A percentile compares a stretch with the other conserved stretches of the same genome.
phyloP scores from a whole-genome alignment of 1,284 basidiomycete genomes.

The Irpex sp. region DNA sequence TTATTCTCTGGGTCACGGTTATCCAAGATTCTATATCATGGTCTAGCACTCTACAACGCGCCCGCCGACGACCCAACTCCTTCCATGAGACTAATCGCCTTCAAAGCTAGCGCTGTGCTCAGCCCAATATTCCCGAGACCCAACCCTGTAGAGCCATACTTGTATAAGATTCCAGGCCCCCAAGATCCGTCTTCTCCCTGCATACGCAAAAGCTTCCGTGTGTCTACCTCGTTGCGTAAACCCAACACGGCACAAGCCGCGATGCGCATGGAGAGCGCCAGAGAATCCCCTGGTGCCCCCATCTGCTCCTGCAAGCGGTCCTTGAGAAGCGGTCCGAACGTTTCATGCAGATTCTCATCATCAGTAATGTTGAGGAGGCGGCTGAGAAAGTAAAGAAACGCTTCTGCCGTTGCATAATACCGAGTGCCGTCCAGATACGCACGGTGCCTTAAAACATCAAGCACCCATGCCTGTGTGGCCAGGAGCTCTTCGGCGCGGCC shows the following conservation, averaged over 20 bases:
- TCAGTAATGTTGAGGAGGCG: slow-evolving; percentile 49
- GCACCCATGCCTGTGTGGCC: slow-evolving; percentile 59
- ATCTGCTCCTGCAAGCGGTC: slow-evolving; percentile 58
- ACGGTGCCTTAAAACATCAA: slow-evolving; percentile 54
- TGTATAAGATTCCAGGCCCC: slow-evolving; percentile 58
- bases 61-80: neutral
- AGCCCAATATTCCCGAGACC: slow-evolving; percentile 54
- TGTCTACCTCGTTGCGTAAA: slow-evolving; percentile 49
- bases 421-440: slow-evolving; percentile 65
- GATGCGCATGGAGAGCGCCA: slow-evolving; percentile 56
- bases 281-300: slow-evolving; percentile 55
- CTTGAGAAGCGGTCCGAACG: slow-evolving; percentile 47
- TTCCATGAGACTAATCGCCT: neutral
- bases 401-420: slow-evolving; percentile 63
- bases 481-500: slow-evolving; percentile 55
- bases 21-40: no score
- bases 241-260: slow-evolving; percentile 49
- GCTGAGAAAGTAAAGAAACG: slow-evolving; percentile 61
- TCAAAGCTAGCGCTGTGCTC: slow-evolving; percentile 26
- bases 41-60: no score
- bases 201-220: slow-evolving; percentile 46
- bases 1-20: no score
- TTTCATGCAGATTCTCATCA: slow-evolving; percentile 39
- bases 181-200: slow-evolving; percentile 62
- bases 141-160: slow-evolving; percentile 52